A percentile compares a stretch with the other conserved stretches of the same genome.
Conservation (phyloP, 148 eudicot genomes). For the Selenicereus undatus region DNA sequence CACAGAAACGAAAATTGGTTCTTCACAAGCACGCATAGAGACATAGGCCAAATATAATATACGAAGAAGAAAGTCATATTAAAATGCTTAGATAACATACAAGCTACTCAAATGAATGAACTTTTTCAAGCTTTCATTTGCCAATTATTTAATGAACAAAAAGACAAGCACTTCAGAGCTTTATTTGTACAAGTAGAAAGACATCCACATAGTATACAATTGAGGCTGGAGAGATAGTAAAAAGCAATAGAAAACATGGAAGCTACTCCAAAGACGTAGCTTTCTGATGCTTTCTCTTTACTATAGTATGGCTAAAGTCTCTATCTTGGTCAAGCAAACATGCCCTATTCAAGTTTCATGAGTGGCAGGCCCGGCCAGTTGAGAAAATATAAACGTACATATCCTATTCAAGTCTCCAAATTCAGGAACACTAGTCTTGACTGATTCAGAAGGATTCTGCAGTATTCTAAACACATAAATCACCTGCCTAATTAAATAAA, state of each 20-base stretch:
- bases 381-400: background rate
- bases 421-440: slow-evolving; percentile 9
- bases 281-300: slow-evolving; percentile 38
- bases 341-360: slow-evolving; percentile 26
- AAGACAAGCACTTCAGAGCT: slow-evolving; percentile 9
- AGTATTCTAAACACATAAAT: slow-evolving; percentile 18
- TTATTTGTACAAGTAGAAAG: slow-evolving; percentile 13
- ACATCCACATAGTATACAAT: background rate
- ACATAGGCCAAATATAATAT: background rate
- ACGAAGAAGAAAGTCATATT: slow-evolving; percentile 3
- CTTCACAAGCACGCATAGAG: background rate
- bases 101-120: slow-evolving; percentile 31
- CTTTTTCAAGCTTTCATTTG: slow-evolving; percentile 28
- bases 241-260: slow-evolving; percentile 34
- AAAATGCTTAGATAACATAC: slow-evolving; percentile 22
- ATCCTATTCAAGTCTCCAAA: background rate
- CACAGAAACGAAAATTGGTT: background rate
- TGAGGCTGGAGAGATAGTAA: background rate
- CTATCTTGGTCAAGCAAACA: slow-evolving; percentile 35
- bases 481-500: slow-evolving; percentile 28
- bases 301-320: slow-evolving; percentile 33
- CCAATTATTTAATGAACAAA: slow-evolving; percentile 20
- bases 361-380: slow-evolving; percentile 30
- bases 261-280: slow-evolving; percentile 36
- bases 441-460: background rate